A percentile compares a stretch with the other conserved stretches of the same genome.
phyloP scores from a whole-genome alignment of 2,329 filamentous ascomycete genomes.

The Zymoseptoria passerinii region DNA sequence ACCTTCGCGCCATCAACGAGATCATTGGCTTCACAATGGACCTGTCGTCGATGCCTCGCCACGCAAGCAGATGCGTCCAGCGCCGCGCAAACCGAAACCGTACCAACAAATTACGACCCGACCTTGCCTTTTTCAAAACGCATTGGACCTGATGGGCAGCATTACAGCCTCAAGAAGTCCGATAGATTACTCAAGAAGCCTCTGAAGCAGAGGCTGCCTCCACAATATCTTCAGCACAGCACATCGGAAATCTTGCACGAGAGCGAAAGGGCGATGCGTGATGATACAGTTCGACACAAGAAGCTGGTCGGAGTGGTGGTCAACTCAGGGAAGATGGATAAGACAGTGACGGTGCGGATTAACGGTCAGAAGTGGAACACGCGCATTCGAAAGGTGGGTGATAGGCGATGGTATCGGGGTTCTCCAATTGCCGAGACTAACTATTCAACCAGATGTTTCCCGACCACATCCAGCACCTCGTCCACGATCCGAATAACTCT shows the following conservation, averaged over 20 bases:
- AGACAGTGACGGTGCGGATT: constrained; percentile 70
- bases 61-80: constrained; percentile 17
- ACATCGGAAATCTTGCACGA: constrained; percentile 15
- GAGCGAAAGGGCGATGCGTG: constrained; percentile 21
- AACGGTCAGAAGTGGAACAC: constrained; percentile 65
- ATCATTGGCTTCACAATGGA: constrained; percentile 19
- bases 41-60: constrained; percentile 26
- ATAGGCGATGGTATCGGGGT: neutral
- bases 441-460: constrained; percentile 50
- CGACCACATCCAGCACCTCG: constrained; percentile 56
- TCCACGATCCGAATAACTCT: constrained; percentile 70
- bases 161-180: constrained; percentile 12
- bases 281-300: constrained; percentile 17
- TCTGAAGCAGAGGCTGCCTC: constrained; percentile 9
- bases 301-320: constrained; percentile 57
- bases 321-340: constrained; percentile 67
- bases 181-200: constrained; percentile 19
- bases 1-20: constrained; percentile 11
- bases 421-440: neutral
- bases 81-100: neutral
- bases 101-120: constrained; percentile 14
- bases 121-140: constrained; percentile 12
- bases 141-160: constrained; percentile 6
- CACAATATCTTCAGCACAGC: constrained; percentile 18
- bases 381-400: constrained; percentile 59